These are phyloP conservation scores for Trichoderma sp. DNA, from an alignment of 2,329 filamentous ascomycete genomes.

Conservation along the genomic window DNA sequence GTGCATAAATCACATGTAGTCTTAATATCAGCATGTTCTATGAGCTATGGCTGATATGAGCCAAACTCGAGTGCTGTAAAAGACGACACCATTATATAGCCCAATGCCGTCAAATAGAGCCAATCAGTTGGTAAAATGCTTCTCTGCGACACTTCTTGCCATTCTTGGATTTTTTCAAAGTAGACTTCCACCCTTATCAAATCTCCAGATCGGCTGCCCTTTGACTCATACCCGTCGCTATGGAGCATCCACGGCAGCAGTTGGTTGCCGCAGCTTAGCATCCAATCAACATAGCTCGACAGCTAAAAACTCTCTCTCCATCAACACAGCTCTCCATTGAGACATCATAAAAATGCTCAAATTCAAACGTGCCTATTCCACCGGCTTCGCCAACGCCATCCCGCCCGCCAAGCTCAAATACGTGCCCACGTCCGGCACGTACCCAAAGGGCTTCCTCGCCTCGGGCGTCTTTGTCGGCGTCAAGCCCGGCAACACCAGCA, in stretches of 20 bases:
- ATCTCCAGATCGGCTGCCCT: not conserved
- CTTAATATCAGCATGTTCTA: no score
- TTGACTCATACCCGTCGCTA: conserved; percentile 14
- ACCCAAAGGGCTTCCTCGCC: conserved; percentile 86
- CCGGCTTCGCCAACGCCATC: conserved; percentile 48
- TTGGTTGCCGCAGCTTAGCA: conserved; percentile 6
- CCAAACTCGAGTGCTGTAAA: not conserved
- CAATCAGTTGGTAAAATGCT: not conserved
- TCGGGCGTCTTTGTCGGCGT: conserved; percentile 90
- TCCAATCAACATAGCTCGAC: not conserved
- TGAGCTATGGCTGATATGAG: not conserved
- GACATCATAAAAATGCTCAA: conserved; percentile 36
- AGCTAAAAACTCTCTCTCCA: not conserved
- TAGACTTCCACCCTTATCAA: not conserved
- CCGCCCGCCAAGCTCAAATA: conserved; percentile 88
- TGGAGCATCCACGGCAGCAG: not conserved
- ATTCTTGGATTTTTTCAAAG: not conserved
- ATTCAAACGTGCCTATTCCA: conserved; percentile 43
- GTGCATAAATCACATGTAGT: not conserved
- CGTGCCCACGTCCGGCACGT: conserved; percentile 80
- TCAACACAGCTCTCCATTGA: not conserved
- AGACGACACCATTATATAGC: not conserved
- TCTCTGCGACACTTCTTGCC: not conserved
- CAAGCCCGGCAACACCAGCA: conserved; percentile 88
- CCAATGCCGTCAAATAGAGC: not conserved